phyloP scores from a whole-genome alignment of 2,329 filamentous ascomycete species.

The Fusarium longipes region DNA sequence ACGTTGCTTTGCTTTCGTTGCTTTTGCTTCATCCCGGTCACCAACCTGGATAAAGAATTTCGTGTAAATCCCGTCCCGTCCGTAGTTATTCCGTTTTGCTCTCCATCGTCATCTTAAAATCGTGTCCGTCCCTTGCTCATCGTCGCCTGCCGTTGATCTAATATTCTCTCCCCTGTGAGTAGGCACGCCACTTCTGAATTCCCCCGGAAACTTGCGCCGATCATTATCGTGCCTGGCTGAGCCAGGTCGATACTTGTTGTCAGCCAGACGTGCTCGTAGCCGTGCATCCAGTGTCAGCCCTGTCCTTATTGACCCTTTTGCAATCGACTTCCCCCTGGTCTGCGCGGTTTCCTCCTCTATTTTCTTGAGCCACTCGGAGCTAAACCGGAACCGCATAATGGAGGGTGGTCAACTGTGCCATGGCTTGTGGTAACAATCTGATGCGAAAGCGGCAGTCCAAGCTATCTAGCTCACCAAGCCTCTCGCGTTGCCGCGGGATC shows the following conservation, averaged over 20 bases:
- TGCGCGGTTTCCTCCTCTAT: slow-evolving; percentile 32
- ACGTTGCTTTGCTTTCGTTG: slow-evolving; percentile 10
- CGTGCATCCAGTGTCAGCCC: slow-evolving; percentile 48
- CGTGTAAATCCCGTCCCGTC: slow-evolving; percentile 26
- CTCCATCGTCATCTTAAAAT: slow-evolving; percentile 40
- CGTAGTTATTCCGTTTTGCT: slow-evolving; percentile 22
- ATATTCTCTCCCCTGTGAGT: slow-evolving; percentile 29
- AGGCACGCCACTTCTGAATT: slow-evolving; percentile 42
- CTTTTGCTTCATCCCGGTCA: slow-evolving; percentile 30
- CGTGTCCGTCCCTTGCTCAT: slow-evolving; percentile 25
- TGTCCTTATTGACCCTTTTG: slow-evolving; percentile 39
- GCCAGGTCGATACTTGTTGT: slow-evolving; percentile 41
- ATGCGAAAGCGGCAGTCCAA: slow-evolving; percentile 40
- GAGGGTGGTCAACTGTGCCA: slow-evolving; percentile 23
- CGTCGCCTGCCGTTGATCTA: slow-evolving; percentile 24
- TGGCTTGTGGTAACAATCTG: slow-evolving; percentile 35
- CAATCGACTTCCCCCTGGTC: slow-evolving; percentile 27
- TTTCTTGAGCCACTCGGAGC: slow-evolving; percentile 25
- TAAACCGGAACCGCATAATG: slow-evolving; percentile 30
- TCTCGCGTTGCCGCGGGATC: slow-evolving; percentile 34
- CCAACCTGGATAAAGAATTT: slow-evolving; percentile 13
- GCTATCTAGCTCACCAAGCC: slow-evolving; percentile 33
- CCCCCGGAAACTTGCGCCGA: slow-evolving; percentile 45
- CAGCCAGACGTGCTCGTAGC: slow-evolving; percentile 42
- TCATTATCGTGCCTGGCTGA: slow-evolving; percentile 45